Percentiles rank a stretch among this genome's conserved stretches.
Conservation (phyloP, 345 rosid species). For the Citrus mangshanensis region DNA sequence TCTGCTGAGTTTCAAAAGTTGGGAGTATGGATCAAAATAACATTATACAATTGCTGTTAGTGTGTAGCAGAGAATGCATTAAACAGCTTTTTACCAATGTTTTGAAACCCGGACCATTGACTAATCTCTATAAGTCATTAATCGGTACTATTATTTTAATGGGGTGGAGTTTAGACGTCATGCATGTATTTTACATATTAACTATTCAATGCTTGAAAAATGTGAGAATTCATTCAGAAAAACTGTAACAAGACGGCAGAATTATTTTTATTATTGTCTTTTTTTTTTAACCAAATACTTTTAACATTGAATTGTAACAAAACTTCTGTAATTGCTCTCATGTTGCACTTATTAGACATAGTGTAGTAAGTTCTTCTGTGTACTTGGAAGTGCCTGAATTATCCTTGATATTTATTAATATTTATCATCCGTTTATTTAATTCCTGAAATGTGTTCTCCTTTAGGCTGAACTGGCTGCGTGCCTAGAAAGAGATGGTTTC, state of each 20-base stretch:
- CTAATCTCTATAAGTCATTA: not conserved
- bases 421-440: not conserved
- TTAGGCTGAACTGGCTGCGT: slow-evolving; percentile 80
- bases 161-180: not conserved
- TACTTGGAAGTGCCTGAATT: not conserved
- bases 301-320: not conserved
- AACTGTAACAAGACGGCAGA: not conserved
- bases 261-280: no score
- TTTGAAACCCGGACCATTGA: not conserved
- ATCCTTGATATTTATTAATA: not conserved
- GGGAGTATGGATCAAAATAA: not conserved
- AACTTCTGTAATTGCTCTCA: no score
- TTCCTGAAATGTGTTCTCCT: not conserved
- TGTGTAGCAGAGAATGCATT: not conserved
- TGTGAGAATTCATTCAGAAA: not conserved
- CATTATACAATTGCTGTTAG: not conserved
- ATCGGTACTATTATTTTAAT: not conserved
- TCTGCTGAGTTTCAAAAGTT: not conserved
- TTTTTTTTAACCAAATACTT: no score
- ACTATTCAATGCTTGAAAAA: not conserved
- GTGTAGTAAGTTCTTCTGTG: no score
- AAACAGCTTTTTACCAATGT: not conserved
- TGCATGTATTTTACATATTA: not conserved
- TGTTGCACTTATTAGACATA: no score
- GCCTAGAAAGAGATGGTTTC: slow-evolving; percentile 91